Base-by-base conservation (phyloP, 2,329 filamentous ascomycete genomes). In the Exophiala sp. region DNA sequence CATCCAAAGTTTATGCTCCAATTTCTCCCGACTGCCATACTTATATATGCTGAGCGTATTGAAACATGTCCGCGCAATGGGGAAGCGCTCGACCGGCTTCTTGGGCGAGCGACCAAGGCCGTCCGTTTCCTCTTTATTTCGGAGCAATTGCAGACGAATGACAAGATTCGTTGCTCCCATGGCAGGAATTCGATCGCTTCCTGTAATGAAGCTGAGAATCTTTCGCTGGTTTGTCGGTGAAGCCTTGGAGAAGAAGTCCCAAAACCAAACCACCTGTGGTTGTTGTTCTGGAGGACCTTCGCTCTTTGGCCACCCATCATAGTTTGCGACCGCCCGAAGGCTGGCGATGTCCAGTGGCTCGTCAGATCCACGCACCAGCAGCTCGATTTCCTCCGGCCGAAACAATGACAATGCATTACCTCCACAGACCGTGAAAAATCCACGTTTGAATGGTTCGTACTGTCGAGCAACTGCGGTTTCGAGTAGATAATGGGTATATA, bases 381-480 rank as follows among this genome's bases (percentile, higher is more conserved):
- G 80, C 68, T 96, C 91, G 58, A 96, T 95, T 69, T 96, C 91
- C 68, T 96, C 91, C 0, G 91, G 87, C 12, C 89, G 83, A 70
- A 96, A 96, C 1, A 96, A 79, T 1, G 87, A 89, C 34, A 96
- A 77, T 0, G 91, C 91, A 66, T 94, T 95, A 34, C 91, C 89
- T 34, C 87, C 88, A 66, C 90, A 95, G 24, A 96, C 89, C 0
- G 88, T 95, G 69, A 90, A 96, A 71, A 96, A 96, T 1, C 91
- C 91, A 50, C 91, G 83, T 68, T 94, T 94, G 77, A 96, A 96
- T 0, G 91, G 91, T 67, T 95, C 90, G 61, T 95, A 96, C 66
- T 96, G 91, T 38, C 89, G 81, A 36, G 82, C 75, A 1, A 96
- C 87, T 1, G 88, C 81, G 5, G 79, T 84, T 64, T 96, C 90